Conservation (phyloP, 2,329 filamentous ascomycete species). For the Dendrostoma leiphaemia region DNA sequence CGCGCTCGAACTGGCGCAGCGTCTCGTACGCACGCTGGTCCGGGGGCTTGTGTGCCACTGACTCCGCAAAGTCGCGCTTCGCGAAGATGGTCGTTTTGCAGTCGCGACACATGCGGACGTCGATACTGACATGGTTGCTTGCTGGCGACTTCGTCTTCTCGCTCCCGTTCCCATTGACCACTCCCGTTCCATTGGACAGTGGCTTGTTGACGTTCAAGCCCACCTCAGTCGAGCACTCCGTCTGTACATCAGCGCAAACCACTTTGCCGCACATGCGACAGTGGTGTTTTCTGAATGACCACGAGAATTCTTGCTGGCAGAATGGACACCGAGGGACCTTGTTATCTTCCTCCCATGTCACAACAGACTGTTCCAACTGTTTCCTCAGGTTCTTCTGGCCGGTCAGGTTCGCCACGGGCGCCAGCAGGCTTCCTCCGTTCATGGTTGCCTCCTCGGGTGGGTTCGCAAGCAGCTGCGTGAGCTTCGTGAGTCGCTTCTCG, state of each 20-base stretch:
- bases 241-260: conserved; percentile 84
- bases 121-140: conserved; percentile 61
- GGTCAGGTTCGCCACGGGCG: conserved; percentile 58
- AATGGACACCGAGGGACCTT: conserved; percentile 82
- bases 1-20: conserved; percentile 80
- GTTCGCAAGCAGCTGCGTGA: conserved; percentile 80
- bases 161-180: conserved; percentile 29
- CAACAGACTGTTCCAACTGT: conserved; percentile 82
- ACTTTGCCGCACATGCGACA: conserved; percentile 92
- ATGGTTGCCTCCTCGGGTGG: conserved; percentile 64
- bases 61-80: conserved; percentile 74
- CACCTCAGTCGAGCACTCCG: conserved; percentile 81
- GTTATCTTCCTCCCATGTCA: conserved; percentile 92
- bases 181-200: conserved; percentile 3
- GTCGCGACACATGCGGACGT: conserved; percentile 89
- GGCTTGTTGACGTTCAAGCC: conserved; percentile 65
- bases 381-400: conserved; percentile 76
- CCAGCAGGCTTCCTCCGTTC: conserved; percentile 50
- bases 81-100: conserved; percentile 65
- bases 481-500: conserved; percentile 86
- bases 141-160: conserved; percentile 35
- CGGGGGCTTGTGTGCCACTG: conserved; percentile 64
- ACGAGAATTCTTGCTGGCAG: conserved; percentile 93
- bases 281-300: conserved; percentile 91
- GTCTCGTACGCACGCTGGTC: conserved; percentile 82